A percentile compares a stretch with the other conserved stretches of the same genome.
Conservation (phyloP, 768 basidiomycete species). For the Tylopilus vinaceipallidus region DNA sequence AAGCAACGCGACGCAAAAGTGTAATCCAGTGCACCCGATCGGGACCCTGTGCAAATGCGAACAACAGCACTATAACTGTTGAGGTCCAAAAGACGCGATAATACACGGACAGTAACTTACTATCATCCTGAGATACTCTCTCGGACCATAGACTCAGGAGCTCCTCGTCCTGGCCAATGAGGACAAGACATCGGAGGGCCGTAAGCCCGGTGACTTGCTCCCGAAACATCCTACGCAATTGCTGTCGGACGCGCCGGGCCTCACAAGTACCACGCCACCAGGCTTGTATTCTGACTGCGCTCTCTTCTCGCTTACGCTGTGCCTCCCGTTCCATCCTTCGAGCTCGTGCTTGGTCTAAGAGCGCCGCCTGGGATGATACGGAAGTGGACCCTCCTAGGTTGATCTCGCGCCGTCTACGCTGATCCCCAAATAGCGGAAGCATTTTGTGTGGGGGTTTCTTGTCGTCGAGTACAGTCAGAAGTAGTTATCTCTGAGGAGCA, state of each 20-base stretch:
- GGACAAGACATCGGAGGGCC: constrained; percentile 62
- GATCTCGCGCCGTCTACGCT: constrained; percentile 57
- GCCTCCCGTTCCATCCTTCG: constrained; percentile 58
- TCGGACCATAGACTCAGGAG: constrained; percentile 35
- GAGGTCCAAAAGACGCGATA: constrained; percentile 1
- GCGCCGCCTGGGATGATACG: constrained; percentile 48
- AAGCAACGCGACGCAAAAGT: constrained; percentile 48
- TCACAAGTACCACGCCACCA: constrained; percentile 62
- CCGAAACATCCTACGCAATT: constrained; percentile 51
- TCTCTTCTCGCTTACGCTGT: constrained; percentile 53
- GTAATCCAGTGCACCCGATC: constrained; percentile 56
- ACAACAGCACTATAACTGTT: constrained; percentile 36
- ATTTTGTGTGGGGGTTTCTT: constrained; percentile 16
- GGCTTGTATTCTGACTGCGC: constrained; percentile 60
- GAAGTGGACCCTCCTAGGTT: constrained; percentile 70
- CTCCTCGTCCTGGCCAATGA: constrained; percentile 46
- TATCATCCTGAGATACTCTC: constrained; percentile 19
- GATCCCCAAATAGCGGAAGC: constrained; percentile 50
- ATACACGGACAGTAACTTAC: constrained; percentile 8
- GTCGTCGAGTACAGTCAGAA: not conserved
- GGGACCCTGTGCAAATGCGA: constrained; percentile 37
- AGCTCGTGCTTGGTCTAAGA: constrained; percentile 63
- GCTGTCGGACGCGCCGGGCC: constrained; percentile 37
- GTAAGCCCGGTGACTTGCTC: constrained; percentile 50
- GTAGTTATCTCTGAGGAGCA: not conserved